Base-by-base conservation (phyloP, 768 basidiomycete species). In the Rossbeevera mucosa region DNA sequence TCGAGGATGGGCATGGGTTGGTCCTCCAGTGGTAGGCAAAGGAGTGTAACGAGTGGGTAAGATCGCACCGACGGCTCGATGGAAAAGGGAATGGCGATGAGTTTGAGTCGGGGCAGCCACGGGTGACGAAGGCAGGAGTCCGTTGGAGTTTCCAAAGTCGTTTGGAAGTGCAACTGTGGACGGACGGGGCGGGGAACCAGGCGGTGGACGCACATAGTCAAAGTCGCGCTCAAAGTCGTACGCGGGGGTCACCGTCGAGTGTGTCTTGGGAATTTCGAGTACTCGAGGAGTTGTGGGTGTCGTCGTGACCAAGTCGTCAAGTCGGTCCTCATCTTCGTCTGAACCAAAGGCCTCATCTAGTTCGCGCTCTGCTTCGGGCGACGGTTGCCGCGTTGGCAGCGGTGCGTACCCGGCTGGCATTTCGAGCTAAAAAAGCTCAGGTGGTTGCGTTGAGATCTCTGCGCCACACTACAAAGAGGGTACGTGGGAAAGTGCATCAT, bases 191-290 rank as follows among this genome's bases (percentile, higher is more conserved):
- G 90, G 89, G 0, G 87, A 88, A 33, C 89, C 89, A 4, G 90
- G 88, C 1, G 90, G 90, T 1, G 88, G 88, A 31, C 73, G 76
- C 57, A 65, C 72, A 51, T 79, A 80, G 61, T 87, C 85, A 62
- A 85, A 88, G 52, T 84, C 82, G 22, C 86, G 76, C 66, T 93
- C 91, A 65, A 92, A 93, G 67, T 92, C 86, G 69, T 59, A 59
- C 38, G 22, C 79, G 13, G 79, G 44, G 36, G 50, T 9, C 2
- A 52, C 36, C 7, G 53, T 31, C n/a, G 61, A 13, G 38, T 29
- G 24, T 14, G 45, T 9, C 45, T 58, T 55, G 53, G 33, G 24
- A 26, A 56, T n/a, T 41, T 70, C 68, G 3, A 25, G 25, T 25
- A n/a, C n/a, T n/a, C n/a, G n/a, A n/a, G n/a, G n/a, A n/a, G 25